Percentiles rank a stretch among this genome's conserved stretches.
phyloP scores from a whole-genome alignment of 2,329 filamentous ascomycete genomes.

The Cordyceps cicadae region DNA sequence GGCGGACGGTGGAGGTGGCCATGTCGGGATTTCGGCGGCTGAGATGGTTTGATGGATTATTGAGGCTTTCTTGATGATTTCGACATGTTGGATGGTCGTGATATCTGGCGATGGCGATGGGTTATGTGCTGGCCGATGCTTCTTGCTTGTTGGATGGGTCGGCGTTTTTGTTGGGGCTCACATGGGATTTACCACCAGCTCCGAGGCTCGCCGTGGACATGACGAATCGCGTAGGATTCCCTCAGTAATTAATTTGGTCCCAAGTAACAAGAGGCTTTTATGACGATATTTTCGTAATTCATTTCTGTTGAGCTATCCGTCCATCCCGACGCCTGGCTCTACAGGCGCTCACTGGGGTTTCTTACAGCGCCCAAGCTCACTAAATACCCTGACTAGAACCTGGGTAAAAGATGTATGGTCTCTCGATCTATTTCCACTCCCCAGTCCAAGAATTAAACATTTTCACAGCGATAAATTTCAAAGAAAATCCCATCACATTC shows the following conservation, averaged over 20 bases:
- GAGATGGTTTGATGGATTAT: neutral
- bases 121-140: too few species aligned
- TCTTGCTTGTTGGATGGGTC: conserved; percentile 6
- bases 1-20: neutral
- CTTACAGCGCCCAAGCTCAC: neutral
- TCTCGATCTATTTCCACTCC: neutral
- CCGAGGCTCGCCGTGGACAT: conserved; percentile 17
- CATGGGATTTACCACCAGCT: conserved; percentile 20
- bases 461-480: neutral
- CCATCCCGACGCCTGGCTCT: too few species aligned
- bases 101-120: neutral
- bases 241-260: too few species aligned
- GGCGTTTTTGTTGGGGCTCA: conserved; percentile 24
- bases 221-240: neutral
- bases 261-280: too few species aligned
- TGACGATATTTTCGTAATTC: neutral
- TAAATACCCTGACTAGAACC: neutral
- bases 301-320: neutral
- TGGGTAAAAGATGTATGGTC: neutral
- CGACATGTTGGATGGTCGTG: neutral
- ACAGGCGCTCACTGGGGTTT: neutral
- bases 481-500: neutral
- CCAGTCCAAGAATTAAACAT: too few species aligned
- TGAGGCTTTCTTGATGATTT: neutral
- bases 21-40: neutral